These are phyloP conservation scores for Harringtonia aguacate DNA, from an alignment of 2,329 filamentous ascomycete species.

Conservation along the genomic window DNA sequence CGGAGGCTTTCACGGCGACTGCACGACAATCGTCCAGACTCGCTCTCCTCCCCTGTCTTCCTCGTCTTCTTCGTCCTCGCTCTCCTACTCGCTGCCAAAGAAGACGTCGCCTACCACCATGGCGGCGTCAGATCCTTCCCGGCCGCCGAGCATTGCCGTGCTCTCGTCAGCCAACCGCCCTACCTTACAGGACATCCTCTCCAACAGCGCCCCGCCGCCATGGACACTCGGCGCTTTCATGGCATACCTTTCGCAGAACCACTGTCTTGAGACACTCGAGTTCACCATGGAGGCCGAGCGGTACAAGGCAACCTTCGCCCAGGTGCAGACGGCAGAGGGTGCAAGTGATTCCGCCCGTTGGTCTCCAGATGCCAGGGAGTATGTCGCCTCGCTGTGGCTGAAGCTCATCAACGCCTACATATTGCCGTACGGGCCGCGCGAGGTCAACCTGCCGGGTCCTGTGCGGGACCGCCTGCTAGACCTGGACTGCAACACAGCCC, in stretches of 20 bases:
- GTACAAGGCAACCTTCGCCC: conserved; percentile 53
- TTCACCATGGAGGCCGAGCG: conserved; percentile 91
- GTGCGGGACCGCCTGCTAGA: conserved; percentile 73
- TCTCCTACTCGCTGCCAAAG: not conserved
- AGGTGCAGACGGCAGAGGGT: conserved; percentile 30
- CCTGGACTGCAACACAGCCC: conserved; percentile 45
- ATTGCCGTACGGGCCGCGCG: conserved; percentile 68
- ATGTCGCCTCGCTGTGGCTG: conserved; percentile 74
- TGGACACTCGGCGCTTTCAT: conserved; percentile 91
- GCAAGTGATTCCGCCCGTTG: conserved; percentile 15
- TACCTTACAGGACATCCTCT: conserved; percentile 75
- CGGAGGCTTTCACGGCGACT: conserved; percentile 29
- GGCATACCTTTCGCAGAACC: conserved; percentile 92
- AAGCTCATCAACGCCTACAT: conserved; percentile 88
- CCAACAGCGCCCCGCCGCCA: conserved; percentile 74
- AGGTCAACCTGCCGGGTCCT: conserved; percentile 81
- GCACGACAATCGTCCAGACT: not conserved
- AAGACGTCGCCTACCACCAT: conserved; percentile 22
- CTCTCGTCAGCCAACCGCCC: conserved; percentile 40
- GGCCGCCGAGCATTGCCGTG: conserved; percentile 37
- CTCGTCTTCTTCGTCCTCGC: not conserved
- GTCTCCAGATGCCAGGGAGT: conserved; percentile 39
- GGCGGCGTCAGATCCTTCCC: conserved; percentile 25
- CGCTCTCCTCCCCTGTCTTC: not conserved
- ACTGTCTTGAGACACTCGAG: conserved; percentile 91